Conservation (phyloP, 768 basidiomycete genomes). For the Agrocybe chaxingu region DNA sequence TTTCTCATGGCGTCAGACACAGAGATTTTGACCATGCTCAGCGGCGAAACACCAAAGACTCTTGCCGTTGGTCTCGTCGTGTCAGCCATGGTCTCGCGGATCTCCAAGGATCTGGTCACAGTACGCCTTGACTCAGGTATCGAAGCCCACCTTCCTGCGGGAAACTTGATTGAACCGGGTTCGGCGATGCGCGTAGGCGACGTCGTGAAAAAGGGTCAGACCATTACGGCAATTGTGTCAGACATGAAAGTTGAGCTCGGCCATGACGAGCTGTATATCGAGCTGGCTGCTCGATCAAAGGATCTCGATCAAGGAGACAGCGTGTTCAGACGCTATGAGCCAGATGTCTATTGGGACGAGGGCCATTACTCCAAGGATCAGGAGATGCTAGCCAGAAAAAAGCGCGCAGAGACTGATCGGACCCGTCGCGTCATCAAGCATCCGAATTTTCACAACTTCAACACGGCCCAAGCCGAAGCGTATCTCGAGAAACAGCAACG, state of each 20-base stretch:
- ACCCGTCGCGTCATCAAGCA: conserved; percentile 91
- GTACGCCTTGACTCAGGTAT: conserved; percentile 92
- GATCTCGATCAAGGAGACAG: conserved; percentile 65
- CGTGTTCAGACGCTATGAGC: conserved; percentile 54
- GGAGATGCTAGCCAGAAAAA: conserved; percentile 77
- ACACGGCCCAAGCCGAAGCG: conserved; percentile 83
- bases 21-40: conserved; percentile 93
- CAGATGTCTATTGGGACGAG: conserved; percentile 65
- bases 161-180: conserved; percentile 54
- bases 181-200: conserved; percentile 32
- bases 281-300: conserved; percentile 65
- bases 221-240: conserved; percentile 76
- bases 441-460: conserved; percentile 97
- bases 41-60: conserved; percentile 83
- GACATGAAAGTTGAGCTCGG: conserved; percentile 61
- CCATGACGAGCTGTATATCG: conserved; percentile 63
- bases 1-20: conserved; percentile 66
- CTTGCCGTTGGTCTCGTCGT: conserved; percentile 79
- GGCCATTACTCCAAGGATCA: conserved; percentile 62
- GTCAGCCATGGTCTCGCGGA: conserved; percentile 65
- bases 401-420: conserved; percentile 76
- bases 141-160: conserved; percentile 70
- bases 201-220: conserved; percentile 73
- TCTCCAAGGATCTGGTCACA: conserved; percentile 45
- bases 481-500: conserved; percentile 87